Percentiles rank a stretch among this genome's conserved stretches.
Evolutionary conservation across 2,329 filamentous ascomycete genomes (phyloP).

Genomic region (Aspergillus felis): DNA sequence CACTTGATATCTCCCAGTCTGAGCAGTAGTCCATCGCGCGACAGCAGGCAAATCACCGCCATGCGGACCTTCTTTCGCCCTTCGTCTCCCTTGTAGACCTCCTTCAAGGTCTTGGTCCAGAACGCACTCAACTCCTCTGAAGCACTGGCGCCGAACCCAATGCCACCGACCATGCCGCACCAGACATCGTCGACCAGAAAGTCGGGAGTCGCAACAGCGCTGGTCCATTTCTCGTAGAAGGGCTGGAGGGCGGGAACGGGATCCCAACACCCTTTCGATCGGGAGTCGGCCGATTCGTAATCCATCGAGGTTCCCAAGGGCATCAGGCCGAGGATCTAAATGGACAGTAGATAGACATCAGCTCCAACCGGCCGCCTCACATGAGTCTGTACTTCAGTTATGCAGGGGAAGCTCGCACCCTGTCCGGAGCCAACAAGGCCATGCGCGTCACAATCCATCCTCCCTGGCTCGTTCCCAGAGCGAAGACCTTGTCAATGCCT

Average conservation of each 20-base stretch:
- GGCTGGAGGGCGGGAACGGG: conserved; percentile 29
- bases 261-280: conserved; percentile 49
- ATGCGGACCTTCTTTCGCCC: conserved; percentile 46
- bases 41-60: conserved; percentile 48
- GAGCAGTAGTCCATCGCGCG: conserved; percentile 47
- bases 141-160: conserved; percentile 45
- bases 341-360: neutral
- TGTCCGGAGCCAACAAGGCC: conserved; percentile 49
- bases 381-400: neutral
- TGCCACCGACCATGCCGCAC: conserved; percentile 44
- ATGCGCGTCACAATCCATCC: conserved; percentile 52
- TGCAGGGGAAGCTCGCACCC: conserved; percentile 24
- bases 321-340: conserved; percentile 49
- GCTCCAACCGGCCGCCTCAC: neutral
- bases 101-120: conserved; percentile 44
- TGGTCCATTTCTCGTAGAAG: conserved; percentile 41
- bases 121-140: conserved; percentile 35
- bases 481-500: conserved; percentile 43
- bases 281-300: conserved; percentile 44
- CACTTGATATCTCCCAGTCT: conserved; percentile 47
- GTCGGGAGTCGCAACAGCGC: conserved; percentile 33
- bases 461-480: conserved; percentile 51
- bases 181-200: conserved; percentile 43
- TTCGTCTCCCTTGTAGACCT: conserved; percentile 48
- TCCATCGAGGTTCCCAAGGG: conserved; percentile 52